Conservation (phyloP, 1,284 basidiomycete species). For the Ustilago trichophora region DNA sequence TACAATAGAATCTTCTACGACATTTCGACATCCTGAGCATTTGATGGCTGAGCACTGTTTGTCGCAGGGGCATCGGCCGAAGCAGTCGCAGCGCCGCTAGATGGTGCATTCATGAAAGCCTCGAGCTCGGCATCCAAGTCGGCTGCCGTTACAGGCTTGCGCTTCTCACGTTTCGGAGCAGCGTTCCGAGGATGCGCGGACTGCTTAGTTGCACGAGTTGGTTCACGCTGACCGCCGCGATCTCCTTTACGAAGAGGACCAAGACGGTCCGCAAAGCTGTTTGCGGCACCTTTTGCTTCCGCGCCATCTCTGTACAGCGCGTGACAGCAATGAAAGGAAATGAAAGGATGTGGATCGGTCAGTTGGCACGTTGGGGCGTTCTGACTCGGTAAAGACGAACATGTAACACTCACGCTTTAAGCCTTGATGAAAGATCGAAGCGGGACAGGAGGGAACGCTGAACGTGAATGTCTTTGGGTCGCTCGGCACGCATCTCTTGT, state of each 20-base stretch:
- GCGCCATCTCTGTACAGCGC: background rate
- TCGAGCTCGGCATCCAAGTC: conserved; percentile 92
- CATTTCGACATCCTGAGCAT: conserved; percentile 35
- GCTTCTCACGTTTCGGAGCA: conserved; percentile 38
- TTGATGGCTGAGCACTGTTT: background rate
- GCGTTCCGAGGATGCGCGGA: conserved; percentile 4
- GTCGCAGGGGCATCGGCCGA: background rate
- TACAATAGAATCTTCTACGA: background rate
- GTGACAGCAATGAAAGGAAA: no score
- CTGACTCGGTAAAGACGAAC: no score
- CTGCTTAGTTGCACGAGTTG: conserved; percentile 32
- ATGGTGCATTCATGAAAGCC: conserved; percentile 76
- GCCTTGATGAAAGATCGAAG: conserved; percentile 41
- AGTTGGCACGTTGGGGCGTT: no score
- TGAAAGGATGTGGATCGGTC: background rate
- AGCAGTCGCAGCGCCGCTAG: background rate
- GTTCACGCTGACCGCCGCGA: conserved; percentile 10
- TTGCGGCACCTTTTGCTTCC: background rate
- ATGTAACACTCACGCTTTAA: conserved; percentile 23
- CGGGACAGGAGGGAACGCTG: conserved; percentile 34
- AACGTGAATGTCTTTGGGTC: conserved; percentile 4
- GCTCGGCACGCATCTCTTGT: conserved; percentile 43
- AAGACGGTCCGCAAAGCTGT: conserved; percentile 32
- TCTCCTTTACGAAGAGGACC: conserved; percentile 22
- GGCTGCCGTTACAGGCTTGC: conserved; percentile 74